These are phyloP conservation scores for Clavariopsis aquatica DNA, from an alignment of 495 filamentous ascomycete genomes.

Conservation along the genomic window DNA sequence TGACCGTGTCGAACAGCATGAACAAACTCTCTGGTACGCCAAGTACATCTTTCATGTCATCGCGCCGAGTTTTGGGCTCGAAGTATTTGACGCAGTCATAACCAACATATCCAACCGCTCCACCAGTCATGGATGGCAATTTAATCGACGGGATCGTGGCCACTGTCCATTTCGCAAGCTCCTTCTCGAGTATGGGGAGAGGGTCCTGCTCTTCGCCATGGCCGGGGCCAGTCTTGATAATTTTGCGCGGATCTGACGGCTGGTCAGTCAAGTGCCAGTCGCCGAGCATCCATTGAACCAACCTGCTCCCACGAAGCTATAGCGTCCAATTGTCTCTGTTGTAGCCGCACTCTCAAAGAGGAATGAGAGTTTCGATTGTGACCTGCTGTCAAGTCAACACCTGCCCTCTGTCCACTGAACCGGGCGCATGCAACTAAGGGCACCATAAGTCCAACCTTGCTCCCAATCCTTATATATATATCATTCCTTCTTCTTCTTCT, in stretches of 20 bases:
- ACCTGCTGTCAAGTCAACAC: conserved; percentile 41
- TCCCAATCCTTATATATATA: background rate
- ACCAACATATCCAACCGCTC: conserved; percentile 92
- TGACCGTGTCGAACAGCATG: conserved; percentile 95
- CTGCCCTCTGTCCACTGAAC: background rate
- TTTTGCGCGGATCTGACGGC: conserved; percentile 69
- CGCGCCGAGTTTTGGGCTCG: conserved; percentile 85
- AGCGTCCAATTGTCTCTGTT: conserved; percentile 84
- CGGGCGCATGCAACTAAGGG: background rate
- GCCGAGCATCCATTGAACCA: conserved; percentile 31
- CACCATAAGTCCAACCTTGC: background rate
- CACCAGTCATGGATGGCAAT: conserved; percentile 83
- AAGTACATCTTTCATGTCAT: conserved; percentile 78
- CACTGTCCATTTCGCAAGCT: conserved; percentile 74
- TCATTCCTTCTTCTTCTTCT: background rate
- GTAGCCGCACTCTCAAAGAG: conserved; percentile 94
- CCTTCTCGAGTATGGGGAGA: conserved; percentile 73
- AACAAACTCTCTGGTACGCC: conserved; percentile 90
- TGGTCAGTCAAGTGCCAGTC: background rate
- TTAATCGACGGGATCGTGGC: conserved; percentile 75
- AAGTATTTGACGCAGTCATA: conserved; percentile 98
- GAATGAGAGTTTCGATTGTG: conserved; percentile 69
- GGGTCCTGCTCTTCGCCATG: conserved; percentile 84
- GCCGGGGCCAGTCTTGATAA: conserved; percentile 82
- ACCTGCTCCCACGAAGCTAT: conserved; percentile 93